Evolutionary conservation across 2,329 filamentous ascomycete species (phyloP).

Genomic region (Ploettnerulaceae sp.): DNA sequence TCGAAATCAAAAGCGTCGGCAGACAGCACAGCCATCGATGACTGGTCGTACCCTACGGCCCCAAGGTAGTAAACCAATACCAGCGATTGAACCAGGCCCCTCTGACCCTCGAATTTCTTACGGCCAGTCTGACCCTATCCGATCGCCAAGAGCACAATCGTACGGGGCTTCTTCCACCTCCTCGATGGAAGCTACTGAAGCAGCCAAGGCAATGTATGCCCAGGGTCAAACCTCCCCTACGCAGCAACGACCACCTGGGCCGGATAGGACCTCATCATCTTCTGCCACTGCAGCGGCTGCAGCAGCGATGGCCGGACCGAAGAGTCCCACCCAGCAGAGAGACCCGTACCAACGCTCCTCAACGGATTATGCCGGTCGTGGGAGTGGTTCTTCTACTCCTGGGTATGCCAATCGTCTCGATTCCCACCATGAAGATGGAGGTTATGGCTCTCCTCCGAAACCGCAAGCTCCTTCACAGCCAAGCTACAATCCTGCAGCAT

Average conservation of each 20-base stretch:
- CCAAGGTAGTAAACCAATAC: constrained; percentile 23
- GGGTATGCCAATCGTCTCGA: constrained; percentile 24
- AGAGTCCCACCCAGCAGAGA: constrained; percentile 21
- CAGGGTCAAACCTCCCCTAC: constrained; percentile 43
- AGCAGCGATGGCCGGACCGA: constrained; percentile 50
- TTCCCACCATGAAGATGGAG: constrained; percentile 23
- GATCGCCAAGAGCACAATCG: constrained; percentile 33
- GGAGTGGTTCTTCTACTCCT: constrained; percentile 12
- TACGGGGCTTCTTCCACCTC: constrained; percentile 37
- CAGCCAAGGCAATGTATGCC: constrained; percentile 58
- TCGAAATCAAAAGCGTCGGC: constrained; percentile 66
- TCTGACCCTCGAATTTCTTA: constrained; percentile 29
- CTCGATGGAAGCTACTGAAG: constrained; percentile 54
- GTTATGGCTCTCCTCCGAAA: constrained; percentile 31
- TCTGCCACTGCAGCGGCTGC: constrained; percentile 53
- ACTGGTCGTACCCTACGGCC: constrained; percentile 29
- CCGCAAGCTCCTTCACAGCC: constrained; percentile 47
- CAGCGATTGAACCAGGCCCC: constrained; percentile 15
- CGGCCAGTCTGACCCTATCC: constrained; percentile 26
- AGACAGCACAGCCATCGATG: constrained; percentile 37
- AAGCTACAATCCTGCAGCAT: constrained; percentile 74
- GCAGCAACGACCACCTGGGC: constrained; percentile 43
- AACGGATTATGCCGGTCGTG: constrained; percentile 29
- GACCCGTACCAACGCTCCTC: constrained; percentile 30
- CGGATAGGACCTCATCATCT: constrained; percentile 48